Conservation (phyloP, 2,329 filamentous ascomycete genomes). For the Phoma sp. region DNA sequence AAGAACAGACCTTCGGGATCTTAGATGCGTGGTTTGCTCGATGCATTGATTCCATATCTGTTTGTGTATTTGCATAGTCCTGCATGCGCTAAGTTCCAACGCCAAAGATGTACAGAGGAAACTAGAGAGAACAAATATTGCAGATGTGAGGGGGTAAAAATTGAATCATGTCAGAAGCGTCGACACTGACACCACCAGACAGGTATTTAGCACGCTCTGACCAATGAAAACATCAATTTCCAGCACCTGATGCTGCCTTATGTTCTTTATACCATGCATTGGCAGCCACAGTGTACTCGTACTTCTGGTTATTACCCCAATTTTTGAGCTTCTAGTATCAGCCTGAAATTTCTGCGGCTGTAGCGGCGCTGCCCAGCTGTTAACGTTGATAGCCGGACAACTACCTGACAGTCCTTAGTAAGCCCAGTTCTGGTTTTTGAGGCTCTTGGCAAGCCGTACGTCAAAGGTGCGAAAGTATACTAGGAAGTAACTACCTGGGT, state of each 20-base stretch:
- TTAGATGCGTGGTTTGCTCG: not conserved
- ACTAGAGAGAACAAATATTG: not conserved
- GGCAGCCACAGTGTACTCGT: conserved; percentile 32
- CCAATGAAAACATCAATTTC: conserved; percentile 31
- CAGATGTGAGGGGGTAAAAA: not conserved
- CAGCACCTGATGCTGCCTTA: conserved; percentile 28
- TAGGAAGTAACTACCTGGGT: conserved; percentile 52
- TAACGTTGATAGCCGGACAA: conserved; percentile 25
- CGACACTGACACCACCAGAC: conserved; percentile 29
- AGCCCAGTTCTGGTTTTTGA: conserved; percentile 33
- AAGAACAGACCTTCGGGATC: no score
- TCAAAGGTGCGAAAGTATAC: conserved; percentile 49
- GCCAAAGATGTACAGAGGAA: not conserved
- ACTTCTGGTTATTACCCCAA: conserved; percentile 35
- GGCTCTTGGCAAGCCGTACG: conserved; percentile 28
- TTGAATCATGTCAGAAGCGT: conserved; percentile 30
- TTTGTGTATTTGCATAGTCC: not conserved
- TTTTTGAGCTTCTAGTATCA: conserved; percentile 29
- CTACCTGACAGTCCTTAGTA: conserved; percentile 31
- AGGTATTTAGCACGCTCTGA: conserved; percentile 29
- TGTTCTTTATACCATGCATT: conserved; percentile 29
- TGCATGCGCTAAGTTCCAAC: not conserved
- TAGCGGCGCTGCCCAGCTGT: conserved; percentile 25
- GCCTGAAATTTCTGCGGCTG: conserved; percentile 28
- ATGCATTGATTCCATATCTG: not conserved